Percentiles rank a stretch among this genome's conserved stretches.
Conservation (phyloP, 176 grass and related monocot species). For the Bromus sterilis region DNA sequence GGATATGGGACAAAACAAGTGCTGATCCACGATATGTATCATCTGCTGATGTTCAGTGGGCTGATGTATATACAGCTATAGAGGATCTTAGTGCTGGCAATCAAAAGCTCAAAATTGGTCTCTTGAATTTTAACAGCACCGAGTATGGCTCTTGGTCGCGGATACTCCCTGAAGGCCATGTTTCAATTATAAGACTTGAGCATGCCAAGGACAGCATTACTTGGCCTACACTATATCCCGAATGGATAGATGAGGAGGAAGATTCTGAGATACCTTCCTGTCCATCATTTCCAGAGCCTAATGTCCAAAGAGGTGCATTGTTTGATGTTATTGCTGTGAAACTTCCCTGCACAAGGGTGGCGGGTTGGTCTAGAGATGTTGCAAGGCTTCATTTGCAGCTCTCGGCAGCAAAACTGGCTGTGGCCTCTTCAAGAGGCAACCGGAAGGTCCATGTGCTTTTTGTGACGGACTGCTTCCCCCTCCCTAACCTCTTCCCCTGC, state of each 20-base stretch:
- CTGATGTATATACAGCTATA: slow-evolving; percentile 37
- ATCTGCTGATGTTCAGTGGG: slow-evolving; percentile 48
- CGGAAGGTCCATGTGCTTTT: slow-evolving; percentile 63
- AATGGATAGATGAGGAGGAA: slow-evolving; percentile 97
- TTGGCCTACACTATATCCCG: slow-evolving; percentile 71
- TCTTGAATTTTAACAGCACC: slow-evolving; percentile 80
- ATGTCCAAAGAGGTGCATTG: slow-evolving; percentile 25
- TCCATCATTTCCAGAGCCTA: slow-evolving; percentile 53
- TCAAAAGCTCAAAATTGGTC: slow-evolving; percentile 45
- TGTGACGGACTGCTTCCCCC: slow-evolving; percentile 68
- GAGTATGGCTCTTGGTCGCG: slow-evolving; percentile 59
- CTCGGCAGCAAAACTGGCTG: slow-evolving; percentile 69
- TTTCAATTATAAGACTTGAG: slow-evolving; percentile 60
- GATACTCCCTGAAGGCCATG: slow-evolving; percentile 34
- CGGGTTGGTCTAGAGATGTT: slow-evolving; percentile 77
- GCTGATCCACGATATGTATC: slow-evolving; percentile 65
- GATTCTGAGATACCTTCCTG: slow-evolving; percentile 42
- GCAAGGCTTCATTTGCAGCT: slow-evolving; percentile 81
- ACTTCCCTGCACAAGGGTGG: slow-evolving; percentile 48
- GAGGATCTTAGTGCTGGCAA: slow-evolving; percentile 16
- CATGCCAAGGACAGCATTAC: slow-evolving; percentile 53
- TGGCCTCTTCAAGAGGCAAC: slow-evolving; percentile 30
- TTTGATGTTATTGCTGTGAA: slow-evolving; percentile 66
- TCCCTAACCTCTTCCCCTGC: slow-evolving; percentile 83
- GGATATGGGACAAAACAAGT: slow-evolving; percentile 66